A percentile compares a stretch with the other conserved stretches of the same genome.
Evolutionary conservation across 2,329 filamentous ascomycete species (phyloP).

Genomic region (Biscogniauxia marginata): DNA sequence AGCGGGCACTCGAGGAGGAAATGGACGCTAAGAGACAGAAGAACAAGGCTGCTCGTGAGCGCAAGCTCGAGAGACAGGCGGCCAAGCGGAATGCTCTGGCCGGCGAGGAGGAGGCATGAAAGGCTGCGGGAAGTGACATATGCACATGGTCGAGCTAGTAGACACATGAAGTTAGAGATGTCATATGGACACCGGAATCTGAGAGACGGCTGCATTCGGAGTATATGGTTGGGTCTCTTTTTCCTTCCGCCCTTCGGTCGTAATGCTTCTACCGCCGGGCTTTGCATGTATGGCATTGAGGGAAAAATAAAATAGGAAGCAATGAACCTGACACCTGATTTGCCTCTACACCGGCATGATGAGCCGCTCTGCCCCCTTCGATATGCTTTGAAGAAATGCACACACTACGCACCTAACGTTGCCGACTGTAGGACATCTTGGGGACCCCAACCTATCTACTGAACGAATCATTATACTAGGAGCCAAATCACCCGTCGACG

Average conservation of each 20-base stretch:
- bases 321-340: constrained; percentile 42
- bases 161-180: constrained; percentile 24
- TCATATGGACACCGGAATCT: constrained; percentile 31
- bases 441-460: too few relatives aligned
- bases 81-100: constrained; percentile 87
- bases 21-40: constrained; percentile 99
- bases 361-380: too few relatives aligned
- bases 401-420: too few relatives aligned
- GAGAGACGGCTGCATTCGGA: constrained; percentile 41
- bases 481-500: too few relatives aligned
- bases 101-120: constrained; percentile 63
- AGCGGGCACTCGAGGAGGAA: constrained; percentile 95
- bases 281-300: constrained; percentile 56
- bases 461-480: too few relatives aligned
- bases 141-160: constrained; percentile 26
- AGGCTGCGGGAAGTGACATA: constrained; percentile 32
- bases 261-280: constrained; percentile 32
- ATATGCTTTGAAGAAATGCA: too few relatives aligned
- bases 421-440: too few relatives aligned
- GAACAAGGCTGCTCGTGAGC: constrained; percentile 99
- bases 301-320: constrained; percentile 42
- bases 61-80: constrained; percentile 87
- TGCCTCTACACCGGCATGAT: too few relatives aligned
- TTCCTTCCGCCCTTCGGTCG: constrained; percentile 35
- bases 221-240: constrained; percentile 50